Conservation (phyloP, 345 rosid genomes). For the Eucalyptus leucophloia region DNA sequence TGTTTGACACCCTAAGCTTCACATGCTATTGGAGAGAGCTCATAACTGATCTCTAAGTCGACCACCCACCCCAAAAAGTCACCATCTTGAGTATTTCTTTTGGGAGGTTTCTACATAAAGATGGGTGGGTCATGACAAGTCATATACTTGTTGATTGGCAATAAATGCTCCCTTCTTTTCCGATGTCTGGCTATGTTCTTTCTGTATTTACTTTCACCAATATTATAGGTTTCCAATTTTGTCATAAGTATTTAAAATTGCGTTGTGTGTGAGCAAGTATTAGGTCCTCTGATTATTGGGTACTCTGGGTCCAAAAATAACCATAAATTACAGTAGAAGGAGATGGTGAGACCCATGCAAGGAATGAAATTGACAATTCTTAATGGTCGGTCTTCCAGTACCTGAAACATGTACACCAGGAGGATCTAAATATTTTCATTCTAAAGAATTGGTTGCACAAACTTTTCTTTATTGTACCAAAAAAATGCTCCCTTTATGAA, state of each 20-base stretch:
- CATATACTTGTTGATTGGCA: no score
- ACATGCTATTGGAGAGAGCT: rapidly evolving
- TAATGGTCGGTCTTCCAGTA: no score
- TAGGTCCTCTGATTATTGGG: no score
- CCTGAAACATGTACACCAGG: rapidly evolving
- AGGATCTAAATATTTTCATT: no score
- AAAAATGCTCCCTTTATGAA: no score
- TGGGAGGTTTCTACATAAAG: neutral
- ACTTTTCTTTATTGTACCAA: neutral
- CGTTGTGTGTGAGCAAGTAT: neutral
- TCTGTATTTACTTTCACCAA: rapidly evolving
- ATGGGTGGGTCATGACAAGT: neutral
- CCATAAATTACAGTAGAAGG: no score
- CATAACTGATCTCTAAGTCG: neutral
- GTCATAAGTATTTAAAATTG: neutral
- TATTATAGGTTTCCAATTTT: neutral
- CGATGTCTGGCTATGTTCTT: rapidly evolving
- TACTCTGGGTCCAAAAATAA: neutral
- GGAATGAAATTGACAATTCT: no score
- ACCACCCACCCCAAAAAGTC: neutral
- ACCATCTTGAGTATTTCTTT: neutral
- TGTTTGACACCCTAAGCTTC: neutral
- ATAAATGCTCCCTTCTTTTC: neutral
- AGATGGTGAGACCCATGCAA: no score
- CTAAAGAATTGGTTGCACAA: neutral